Evolutionary conservation across 2,329 filamentous ascomycete species (phyloP).

Genomic region (Trichophyton benhamiae): DNA sequence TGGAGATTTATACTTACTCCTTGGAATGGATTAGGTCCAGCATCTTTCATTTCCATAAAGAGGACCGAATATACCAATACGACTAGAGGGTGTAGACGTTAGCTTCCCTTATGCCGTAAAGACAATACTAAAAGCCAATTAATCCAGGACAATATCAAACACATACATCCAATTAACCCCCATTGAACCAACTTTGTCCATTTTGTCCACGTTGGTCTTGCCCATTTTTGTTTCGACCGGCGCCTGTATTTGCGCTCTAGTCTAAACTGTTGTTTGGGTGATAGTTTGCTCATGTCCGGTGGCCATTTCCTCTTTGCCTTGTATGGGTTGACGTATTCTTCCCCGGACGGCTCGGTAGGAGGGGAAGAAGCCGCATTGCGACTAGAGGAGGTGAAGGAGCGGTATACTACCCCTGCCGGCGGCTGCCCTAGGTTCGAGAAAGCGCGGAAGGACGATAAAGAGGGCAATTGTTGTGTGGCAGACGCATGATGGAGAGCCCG

Average conservation of each 20-base stretch:
- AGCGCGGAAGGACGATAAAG: background rate
- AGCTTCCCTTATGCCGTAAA: conserved; percentile 5
- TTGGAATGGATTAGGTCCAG: conserved; percentile 30
- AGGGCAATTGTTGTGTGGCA: background rate
- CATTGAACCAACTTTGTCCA: conserved; percentile 47
- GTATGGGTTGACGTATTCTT: conserved; percentile 44
- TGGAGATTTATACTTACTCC: conserved; percentile 21
- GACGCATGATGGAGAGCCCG: background rate
- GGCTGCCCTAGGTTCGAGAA: background rate
- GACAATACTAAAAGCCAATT: background rate
- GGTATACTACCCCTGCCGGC: background rate
- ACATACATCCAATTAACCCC: conserved; percentile 40
- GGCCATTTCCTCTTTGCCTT: conserved; percentile 52
- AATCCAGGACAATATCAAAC: background rate
- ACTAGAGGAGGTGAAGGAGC: background rate
- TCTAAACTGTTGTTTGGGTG: conserved; percentile 54
- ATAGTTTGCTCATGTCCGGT: conserved; percentile 50
- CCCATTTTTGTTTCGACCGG: conserved; percentile 48
- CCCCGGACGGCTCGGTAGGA: background rate
- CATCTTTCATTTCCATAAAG: conserved; percentile 34
- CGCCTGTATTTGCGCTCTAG: conserved; percentile 54
- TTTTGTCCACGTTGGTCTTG: conserved; percentile 47
- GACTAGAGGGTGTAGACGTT: conserved; percentile 15
- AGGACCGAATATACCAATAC: conserved; percentile 32
- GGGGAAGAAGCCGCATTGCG: background rate